Conservation (phyloP, 163 green algal genomes). For the Coccomyxa subellipsoidea region DNA sequence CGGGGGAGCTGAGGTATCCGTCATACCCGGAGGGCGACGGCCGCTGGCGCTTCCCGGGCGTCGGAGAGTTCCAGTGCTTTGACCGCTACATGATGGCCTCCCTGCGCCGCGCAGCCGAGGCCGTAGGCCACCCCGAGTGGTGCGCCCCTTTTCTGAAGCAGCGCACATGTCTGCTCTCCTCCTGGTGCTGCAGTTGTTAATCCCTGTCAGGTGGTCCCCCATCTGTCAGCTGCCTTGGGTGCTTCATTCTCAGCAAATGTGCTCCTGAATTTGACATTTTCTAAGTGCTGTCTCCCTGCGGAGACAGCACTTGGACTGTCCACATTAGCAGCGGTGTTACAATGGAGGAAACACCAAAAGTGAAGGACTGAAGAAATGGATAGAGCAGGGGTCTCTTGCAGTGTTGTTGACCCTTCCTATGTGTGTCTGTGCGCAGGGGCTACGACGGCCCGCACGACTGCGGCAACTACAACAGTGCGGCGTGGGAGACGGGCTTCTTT, state of each 20-base stretch:
- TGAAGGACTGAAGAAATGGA: too few species aligned
- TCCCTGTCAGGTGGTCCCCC: too few species aligned
- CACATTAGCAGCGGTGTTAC: too few species aligned
- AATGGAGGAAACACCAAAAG: too few species aligned
- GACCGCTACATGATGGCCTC: slow-evolving; percentile 89
- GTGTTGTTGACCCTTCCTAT: too few species aligned
- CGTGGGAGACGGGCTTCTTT: slow-evolving; percentile 90
- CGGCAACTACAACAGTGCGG: slow-evolving; percentile 84
- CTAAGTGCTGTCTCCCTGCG: too few species aligned
- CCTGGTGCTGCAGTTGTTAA: neutral
- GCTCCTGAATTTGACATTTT: too few species aligned
- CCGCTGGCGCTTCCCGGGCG: slow-evolving; percentile 94
- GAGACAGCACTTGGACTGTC: too few species aligned
- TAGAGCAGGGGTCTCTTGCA: too few species aligned
- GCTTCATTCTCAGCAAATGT: too few species aligned
- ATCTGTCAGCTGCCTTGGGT: too few species aligned
- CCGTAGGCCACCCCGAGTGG: slow-evolving; percentile 73
- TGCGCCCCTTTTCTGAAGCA: slow-evolving; percentile 19
- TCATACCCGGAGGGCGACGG: slow-evolving; percentile 93
- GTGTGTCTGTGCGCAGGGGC: slow-evolving; percentile 46
- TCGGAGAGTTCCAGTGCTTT: slow-evolving; percentile 99
- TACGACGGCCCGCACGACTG: slow-evolving; percentile 81
- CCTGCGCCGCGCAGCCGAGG: slow-evolving; percentile 56
- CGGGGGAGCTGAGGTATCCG: slow-evolving; percentile 95
- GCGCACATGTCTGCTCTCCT: neutral